Base-by-base conservation (phyloP, 305 asterid genomes). In the Fraxinus sp. region DNA sequence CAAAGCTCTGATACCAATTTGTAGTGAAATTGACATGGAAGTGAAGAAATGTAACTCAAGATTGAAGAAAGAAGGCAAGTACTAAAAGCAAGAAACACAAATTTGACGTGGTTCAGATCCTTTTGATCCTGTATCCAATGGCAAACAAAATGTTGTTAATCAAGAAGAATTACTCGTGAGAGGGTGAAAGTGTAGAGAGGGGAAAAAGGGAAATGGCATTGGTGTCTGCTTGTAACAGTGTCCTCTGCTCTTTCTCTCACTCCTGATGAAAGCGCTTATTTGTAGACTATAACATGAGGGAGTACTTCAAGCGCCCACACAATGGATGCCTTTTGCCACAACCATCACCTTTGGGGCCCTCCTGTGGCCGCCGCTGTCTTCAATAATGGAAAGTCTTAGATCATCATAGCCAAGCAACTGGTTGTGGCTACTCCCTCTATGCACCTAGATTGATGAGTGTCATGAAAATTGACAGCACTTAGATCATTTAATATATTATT, bases 281-380 rank as follows among this genome's bases (percentile, higher is more conserved):
- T 76, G 33, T 91, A 9, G 97, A 95, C 90, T 95, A 92, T 90
- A 95, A 93, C 84, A 72, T 93, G 7, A 83, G 92, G 81, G 97
- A 93, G 85, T 95, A 93, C 85, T 81, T 90, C 3, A 95, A 89
- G 85, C 90, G 96, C 84, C 84, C 68, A 94, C 83, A 80, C 95
- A 35, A 20, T 89, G 79, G 97, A 93, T 52, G 91, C 93, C 84
- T 94, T 94, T 85, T 92, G 93, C 80, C 89, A 86, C 52, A 90
- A 92, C 83, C 89, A 87, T 81, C 55, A 72, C 49, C 83, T 92
- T 1, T 84, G 91, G 26, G 93, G 88, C 32, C 85, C 90, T 3
- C 77, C 87, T 6, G 86, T 72, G 79, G 85, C 84, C 8, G 74
- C 62, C 7, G 0, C 0, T 13, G 6, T 49, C 20, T 90, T 89